phyloP scores from a whole-genome alignment of 2,329 filamentous ascomycete genomes.

The Calonectria multiphialidica region DNA sequence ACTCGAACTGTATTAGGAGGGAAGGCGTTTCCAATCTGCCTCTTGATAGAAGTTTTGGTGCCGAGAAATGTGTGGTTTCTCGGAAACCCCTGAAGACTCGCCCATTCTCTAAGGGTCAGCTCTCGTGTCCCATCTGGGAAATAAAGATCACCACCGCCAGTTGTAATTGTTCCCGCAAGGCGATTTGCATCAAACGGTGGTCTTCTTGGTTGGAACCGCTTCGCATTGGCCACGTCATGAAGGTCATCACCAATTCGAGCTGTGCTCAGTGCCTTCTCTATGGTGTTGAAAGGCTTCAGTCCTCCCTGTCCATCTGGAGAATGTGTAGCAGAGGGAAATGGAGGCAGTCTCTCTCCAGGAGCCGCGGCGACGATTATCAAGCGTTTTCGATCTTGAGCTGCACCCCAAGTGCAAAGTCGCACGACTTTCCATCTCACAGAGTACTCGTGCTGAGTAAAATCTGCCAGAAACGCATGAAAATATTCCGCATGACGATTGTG shows the following conservation, averaged over 20 bases:
- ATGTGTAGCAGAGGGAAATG: slow-evolving; percentile 74
- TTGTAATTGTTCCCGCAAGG: slow-evolving; percentile 73
- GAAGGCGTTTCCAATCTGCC: slow-evolving; percentile 85
- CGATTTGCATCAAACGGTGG: slow-evolving; percentile 59
- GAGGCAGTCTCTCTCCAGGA: slow-evolving; percentile 77
- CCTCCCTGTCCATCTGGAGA: slow-evolving; percentile 50
- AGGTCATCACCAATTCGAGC: slow-evolving; percentile 51
- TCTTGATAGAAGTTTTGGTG: slow-evolving; percentile 57
- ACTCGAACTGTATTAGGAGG: slow-evolving; percentile 69
- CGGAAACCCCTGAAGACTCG: slow-evolving; percentile 79
- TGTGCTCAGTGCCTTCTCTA: slow-evolving; percentile 54
- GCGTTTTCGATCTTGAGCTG: slow-evolving; percentile 62
- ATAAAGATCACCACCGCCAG: slow-evolving; percentile 70
- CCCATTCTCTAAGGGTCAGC: slow-evolving; percentile 77
- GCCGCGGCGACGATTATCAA: slow-evolving; percentile 70
- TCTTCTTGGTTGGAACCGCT: slow-evolving; percentile 44
- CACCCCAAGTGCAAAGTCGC: slow-evolving; percentile 62
- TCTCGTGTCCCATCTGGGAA: slow-evolving; percentile 74
- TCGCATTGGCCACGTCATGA: slow-evolving; percentile 52
- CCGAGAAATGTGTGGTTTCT: slow-evolving; percentile 67
- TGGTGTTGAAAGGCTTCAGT: slow-evolving; percentile 57
- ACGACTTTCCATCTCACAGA: slow-evolving; percentile 78
- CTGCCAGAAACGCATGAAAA: slow-evolving; percentile 71
- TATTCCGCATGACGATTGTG: slow-evolving; percentile 64
- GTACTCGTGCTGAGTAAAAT: slow-evolving; percentile 75